Evolutionary conservation across 2,329 filamentous ascomycete species (phyloP), one percentile per base, ranked within the genome.

Genomic region (Elsinoe australis): DNA sequence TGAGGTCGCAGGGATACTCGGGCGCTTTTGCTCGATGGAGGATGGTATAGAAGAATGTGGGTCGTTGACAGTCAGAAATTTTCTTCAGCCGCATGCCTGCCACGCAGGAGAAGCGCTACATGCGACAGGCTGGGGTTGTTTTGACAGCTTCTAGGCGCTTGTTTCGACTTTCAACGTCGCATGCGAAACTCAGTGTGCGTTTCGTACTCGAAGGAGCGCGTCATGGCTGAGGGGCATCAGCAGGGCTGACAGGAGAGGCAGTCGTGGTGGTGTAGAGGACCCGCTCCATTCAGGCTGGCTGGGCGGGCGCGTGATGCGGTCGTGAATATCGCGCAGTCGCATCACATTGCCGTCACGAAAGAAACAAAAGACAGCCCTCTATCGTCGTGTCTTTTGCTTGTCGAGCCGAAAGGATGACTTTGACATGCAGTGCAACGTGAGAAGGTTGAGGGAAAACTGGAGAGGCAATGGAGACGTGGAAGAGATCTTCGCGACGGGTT

Each of bases 41-140:
- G 24, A 15, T 39, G 35, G 35, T 39, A 39, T 39, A 39, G 35
- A 24, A 39, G 24, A 39, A 26, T 39, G 35, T 39, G 35, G 35
- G 35, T 39, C 35, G 14, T 19, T 14, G 9, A 19, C 15, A 19
- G 17, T 8, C 3, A 14, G 21, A 24, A n/a, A 39, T 22, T 39
- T 39, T 39, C 15, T 39, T 39, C 26, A 29, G 26, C 26, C 26
- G 26, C 6, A 29, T 29, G 7, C 26, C 26, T 29, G 26, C 26
- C 26, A 29, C 7, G 6, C 7, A 6, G 26, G 26, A 12, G 6
- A 12, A 12, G 26, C 12, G 6, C 26, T 12, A 12, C 26, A 7
- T 12, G 7, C 12, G 26, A 29, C 26, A 29, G 26, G 7, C 26
- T 6, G 26, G 26, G 12, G 26, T 7, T 29, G 26, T 12, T 12